phyloP scores from a whole-genome alignment of 495 filamentous ascomycete genomes.

The Penicillium bovifimosum region DNA sequence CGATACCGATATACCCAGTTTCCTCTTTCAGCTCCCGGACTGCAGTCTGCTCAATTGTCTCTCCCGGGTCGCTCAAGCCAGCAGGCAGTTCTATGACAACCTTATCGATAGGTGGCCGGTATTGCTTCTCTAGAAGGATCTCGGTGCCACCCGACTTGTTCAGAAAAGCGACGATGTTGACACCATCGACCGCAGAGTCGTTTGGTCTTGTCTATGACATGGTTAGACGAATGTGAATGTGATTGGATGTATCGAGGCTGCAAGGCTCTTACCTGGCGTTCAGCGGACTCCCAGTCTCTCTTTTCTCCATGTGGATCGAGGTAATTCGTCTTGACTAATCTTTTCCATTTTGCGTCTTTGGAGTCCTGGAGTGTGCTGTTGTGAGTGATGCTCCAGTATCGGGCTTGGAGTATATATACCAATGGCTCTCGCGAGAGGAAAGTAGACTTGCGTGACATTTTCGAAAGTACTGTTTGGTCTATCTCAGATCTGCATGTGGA shows the following conservation, averaged over 20 bases:
- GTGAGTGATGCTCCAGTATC: background rate
- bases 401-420: background rate
- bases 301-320: constrained; percentile 55
- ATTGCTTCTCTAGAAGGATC: constrained; percentile 74
- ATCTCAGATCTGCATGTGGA: background rate
- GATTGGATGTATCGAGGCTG: background rate
- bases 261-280: constrained; percentile 42
- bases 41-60: constrained; percentile 64
- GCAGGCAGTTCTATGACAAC: constrained; percentile 71
- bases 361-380: constrained; percentile 14
- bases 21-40: constrained; percentile 78
- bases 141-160: constrained; percentile 59
- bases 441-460: background rate
- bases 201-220: constrained; percentile 49
- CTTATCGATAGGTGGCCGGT: constrained; percentile 66
- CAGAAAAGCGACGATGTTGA: constrained; percentile 75
- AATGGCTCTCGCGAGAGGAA: constrained; percentile 3
- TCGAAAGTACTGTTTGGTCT: background rate
- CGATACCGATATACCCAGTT: constrained; percentile 70
- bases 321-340: constrained; percentile 60
- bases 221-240: background rate
- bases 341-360: constrained; percentile 62
- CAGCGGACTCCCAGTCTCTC: constrained; percentile 71
- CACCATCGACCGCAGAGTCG: constrained; percentile 65
- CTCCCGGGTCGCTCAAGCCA: constrained; percentile 70